Percentiles rank a stretch among this genome's conserved stretches.
Evolutionary conservation across 106 monocot species (phyloP).

Genomic region (Dendrobium chrysotoxum): DNA sequence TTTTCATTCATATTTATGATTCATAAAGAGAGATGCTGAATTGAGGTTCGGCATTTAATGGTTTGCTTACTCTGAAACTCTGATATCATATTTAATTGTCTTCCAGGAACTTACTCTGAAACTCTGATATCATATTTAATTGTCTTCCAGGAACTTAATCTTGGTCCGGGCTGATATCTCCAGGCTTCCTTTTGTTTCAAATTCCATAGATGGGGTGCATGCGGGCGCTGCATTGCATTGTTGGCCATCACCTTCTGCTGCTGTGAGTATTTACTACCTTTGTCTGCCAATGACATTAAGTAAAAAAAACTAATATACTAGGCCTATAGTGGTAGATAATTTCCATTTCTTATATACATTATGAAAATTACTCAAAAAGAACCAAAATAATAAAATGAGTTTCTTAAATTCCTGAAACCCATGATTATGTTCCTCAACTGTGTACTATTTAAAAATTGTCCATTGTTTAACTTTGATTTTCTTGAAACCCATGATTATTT

Average conservation of each 20-base stretch:
- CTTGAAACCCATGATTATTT: too few relatives aligned
- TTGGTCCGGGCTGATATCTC: conserved; percentile 91
- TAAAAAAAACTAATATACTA: too few relatives aligned
- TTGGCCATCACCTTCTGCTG: conserved; percentile 93
- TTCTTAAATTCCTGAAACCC: background rate
- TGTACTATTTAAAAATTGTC: too few relatives aligned
- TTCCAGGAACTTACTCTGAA: conserved; percentile 16
- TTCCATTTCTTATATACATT: too few relatives aligned
- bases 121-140: background rate
- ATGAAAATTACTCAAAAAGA: too few relatives aligned
- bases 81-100: background rate
- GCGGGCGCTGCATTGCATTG: conserved; percentile 97
- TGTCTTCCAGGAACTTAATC: conserved; percentile 47
- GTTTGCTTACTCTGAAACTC: background rate
- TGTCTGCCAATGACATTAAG: background rate
- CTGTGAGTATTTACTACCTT: conserved; percentile 37
- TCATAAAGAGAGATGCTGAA: background rate
- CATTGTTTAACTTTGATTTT: too few relatives aligned
- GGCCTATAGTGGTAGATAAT: too few relatives aligned
- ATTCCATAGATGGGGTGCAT: conserved; percentile 92
- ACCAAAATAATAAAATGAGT: background rate
- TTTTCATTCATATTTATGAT: background rate
- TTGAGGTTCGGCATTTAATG: background rate
- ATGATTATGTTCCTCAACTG: background rate
- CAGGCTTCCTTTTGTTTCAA: conserved; percentile 72